Evolutionary conservation across 768 basidiomycete species (phyloP).

Genomic region (Boletus sensibilis): DNA sequence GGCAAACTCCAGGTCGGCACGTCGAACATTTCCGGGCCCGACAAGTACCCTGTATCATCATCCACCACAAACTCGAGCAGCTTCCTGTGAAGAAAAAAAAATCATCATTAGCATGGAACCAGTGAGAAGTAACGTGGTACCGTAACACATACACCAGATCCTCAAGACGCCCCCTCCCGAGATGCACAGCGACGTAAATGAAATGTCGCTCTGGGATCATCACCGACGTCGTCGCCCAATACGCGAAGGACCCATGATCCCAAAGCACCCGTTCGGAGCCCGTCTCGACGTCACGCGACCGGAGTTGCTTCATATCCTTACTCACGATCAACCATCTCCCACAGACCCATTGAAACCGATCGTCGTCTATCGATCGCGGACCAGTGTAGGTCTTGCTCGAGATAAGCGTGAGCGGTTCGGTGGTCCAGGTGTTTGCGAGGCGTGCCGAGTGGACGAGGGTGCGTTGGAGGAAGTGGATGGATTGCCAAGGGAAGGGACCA

Average conservation of each 20-base stretch:
- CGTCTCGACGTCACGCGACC: slow-evolving; percentile 16
- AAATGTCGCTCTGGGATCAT: slow-evolving; percentile 10
- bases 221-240: slow-evolving; percentile 13
- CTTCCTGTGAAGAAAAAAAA: slow-evolving; percentile 2
- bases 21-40: slow-evolving; percentile 9
- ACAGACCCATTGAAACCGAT: slow-evolving; percentile 14
- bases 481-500: slow-evolving; percentile 23
- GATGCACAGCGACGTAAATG: slow-evolving; percentile 17
- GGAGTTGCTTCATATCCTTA: slow-evolving; percentile 11
- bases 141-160: slow-evolving; percentile 18
- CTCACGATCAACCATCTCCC: slow-evolving; percentile 22
- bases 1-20: slow-evolving; percentile 15
- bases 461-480: slow-evolving; percentile 16
- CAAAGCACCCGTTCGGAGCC: slow-evolving; percentile 15
- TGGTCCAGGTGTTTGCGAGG: slow-evolving; percentile 14
- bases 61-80: slow-evolving; percentile 20
- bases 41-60: slow-evolving; percentile 15
- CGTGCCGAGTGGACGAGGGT: slow-evolving; percentile 18
- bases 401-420: slow-evolving; percentile 9
- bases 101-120: not conserved
- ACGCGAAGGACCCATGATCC: slow-evolving; percentile 7
- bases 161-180: not conserved
- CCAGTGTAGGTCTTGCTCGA: slow-evolving; percentile 1
- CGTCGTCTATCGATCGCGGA: slow-evolving; percentile 6
- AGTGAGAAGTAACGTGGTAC: not conserved